Conservation (phyloP, 176 grass and related monocot genomes). For the Avena atlantica region DNA sequence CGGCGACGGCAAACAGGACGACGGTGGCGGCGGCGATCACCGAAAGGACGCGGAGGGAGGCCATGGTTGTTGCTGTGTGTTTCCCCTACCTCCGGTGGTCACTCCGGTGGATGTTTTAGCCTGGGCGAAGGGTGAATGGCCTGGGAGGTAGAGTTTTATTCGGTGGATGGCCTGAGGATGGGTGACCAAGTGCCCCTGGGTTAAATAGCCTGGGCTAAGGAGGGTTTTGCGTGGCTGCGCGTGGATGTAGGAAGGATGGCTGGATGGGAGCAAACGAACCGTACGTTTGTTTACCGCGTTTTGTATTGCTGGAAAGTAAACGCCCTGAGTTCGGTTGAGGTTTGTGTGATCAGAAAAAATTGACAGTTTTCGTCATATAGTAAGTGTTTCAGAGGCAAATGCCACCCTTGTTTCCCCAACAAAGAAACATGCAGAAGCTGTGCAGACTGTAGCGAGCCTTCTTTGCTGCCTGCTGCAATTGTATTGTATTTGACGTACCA, state of each 20-base stretch:
- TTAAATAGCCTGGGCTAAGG: conserved; percentile 28
- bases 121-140: conserved; percentile 8
- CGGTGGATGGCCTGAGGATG: conserved; percentile 37
- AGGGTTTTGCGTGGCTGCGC: neutral
- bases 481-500: too few species aligned
- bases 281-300: neutral
- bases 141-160: conserved; percentile 3
- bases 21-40: neutral
- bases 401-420: neutral
- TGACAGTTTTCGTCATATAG: neutral
- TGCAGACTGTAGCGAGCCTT: too few species aligned
- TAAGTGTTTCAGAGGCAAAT: neutral
- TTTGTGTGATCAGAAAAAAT: neutral
- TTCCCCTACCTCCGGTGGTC: conserved; percentile 26
- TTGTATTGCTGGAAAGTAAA: neutral
- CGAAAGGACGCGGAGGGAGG: conserved; percentile 48
- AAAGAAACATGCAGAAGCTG: neutral
- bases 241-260: neutral
- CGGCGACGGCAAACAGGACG: conserved; percentile 49
- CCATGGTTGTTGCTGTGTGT: conserved; percentile 54
- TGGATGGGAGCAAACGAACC: neutral
- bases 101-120: neutral
- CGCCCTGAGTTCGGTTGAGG: neutral
- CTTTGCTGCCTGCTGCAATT: too few species aligned
- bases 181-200: conserved; percentile 35